These are phyloP conservation scores for Extremus antarcticus DNA, from an alignment of 495 filamentous ascomycete genomes.

Conservation along the genomic window DNA sequence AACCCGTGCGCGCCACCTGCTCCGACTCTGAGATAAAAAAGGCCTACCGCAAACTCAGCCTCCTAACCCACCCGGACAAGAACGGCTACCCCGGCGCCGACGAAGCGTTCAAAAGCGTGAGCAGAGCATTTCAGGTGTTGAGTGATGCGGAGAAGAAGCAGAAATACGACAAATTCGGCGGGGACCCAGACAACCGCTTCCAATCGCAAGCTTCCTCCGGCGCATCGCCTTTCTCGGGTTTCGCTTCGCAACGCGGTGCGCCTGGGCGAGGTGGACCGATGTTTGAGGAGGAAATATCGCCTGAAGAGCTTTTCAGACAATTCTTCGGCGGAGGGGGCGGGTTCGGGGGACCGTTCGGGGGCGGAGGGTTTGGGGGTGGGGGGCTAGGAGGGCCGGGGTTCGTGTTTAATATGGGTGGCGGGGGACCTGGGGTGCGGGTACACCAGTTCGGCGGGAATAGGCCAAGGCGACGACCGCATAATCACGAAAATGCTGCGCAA, in stretches of 20 bases:
- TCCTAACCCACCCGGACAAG: constrained; percentile 92
- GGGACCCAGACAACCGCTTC: constrained; percentile 83
- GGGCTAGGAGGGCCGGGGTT: constrained; percentile 67
- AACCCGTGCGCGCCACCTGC: constrained; percentile 48
- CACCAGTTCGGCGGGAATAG: constrained; percentile 42
- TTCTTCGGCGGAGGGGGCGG: constrained; percentile 74
- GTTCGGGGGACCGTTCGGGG: constrained; percentile 49
- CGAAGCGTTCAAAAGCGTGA: constrained; percentile 98
- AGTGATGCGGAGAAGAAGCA: constrained; percentile 87
- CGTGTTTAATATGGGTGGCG: constrained; percentile 79
- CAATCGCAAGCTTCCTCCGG: constrained; percentile 24
- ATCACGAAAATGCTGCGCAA: constrained; percentile 19
- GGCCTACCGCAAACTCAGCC: constrained; percentile 80
- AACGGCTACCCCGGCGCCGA: constrained; percentile 95
- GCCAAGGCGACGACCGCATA: constrained; percentile 29
- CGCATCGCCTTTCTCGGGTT: constrained; percentile 63
- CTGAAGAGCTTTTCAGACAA: constrained; percentile 89
- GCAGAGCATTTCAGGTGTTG: constrained; percentile 83
- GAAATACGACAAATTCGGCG: constrained; percentile 76
- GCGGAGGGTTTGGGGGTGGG: constrained; percentile 45
- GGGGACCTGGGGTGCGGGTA: constrained; percentile 39
- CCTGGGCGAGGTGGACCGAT: constrained; percentile 38
- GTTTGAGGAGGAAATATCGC: constrained; percentile 87
- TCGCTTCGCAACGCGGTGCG: constrained; percentile 38
- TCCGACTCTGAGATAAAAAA: constrained; percentile 80